These are phyloP conservation scores for Penicillium sp. DNA, from an alignment of 2,329 filamentous ascomycete genomes.

Conservation along the genomic window DNA sequence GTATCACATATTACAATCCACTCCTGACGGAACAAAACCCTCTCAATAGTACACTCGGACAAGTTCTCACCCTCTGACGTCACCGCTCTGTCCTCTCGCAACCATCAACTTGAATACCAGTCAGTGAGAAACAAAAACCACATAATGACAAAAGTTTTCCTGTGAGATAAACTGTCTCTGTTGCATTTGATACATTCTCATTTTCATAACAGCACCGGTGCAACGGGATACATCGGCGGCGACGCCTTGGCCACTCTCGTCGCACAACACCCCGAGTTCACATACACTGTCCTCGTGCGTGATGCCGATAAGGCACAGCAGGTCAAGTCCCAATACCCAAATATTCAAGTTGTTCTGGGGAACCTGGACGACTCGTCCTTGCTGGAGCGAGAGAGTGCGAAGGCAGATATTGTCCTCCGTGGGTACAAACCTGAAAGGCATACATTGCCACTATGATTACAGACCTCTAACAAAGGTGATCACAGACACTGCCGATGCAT, in stretches of 20 bases:
- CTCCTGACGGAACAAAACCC: too few relatives aligned
- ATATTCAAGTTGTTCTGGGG: constrained; percentile 57
- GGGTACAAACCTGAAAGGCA: constrained; percentile 11
- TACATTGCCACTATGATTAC: neutral
- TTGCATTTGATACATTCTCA: too few relatives aligned
- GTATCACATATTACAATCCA: too few relatives aligned
- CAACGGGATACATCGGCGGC: constrained; percentile 57
- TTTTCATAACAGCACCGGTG: constrained; percentile 44
- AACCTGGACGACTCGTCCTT: constrained; percentile 51
- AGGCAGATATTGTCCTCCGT: constrained; percentile 58
- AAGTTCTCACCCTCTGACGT: neutral
- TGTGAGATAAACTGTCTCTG: too few relatives aligned
- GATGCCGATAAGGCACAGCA: constrained; percentile 41
- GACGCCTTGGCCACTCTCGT: constrained; percentile 50
- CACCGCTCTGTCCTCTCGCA: neutral
- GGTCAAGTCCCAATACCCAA: constrained; percentile 47
- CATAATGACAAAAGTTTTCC: constrained; percentile 24
- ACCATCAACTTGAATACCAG: neutral
- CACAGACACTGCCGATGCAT: constrained; percentile 34
- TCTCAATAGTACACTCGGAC: neutral
- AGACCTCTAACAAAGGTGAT: neutral
- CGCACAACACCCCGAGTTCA: constrained; percentile 46
- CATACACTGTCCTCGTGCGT: constrained; percentile 44
- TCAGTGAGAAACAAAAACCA: neutral
- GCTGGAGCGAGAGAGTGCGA: constrained; percentile 49